Evolutionary conservation across 306 rosid genomes (phyloP), one percentile per base, ranked within the genome.

Genomic region (Echinosophora koreensis): DNA sequence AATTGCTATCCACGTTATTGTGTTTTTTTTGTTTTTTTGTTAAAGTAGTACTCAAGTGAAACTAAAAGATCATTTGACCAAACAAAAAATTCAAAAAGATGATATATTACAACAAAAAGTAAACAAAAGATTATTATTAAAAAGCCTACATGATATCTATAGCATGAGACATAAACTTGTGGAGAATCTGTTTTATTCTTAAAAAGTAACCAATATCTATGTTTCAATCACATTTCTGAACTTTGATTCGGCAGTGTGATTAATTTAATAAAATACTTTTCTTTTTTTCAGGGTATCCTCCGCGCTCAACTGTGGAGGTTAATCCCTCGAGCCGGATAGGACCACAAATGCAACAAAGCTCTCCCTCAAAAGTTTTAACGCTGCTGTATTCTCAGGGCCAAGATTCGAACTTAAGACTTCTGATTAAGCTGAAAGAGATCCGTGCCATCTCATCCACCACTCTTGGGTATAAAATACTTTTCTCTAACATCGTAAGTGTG

Each of bases 131-230:
- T n/a, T n/a, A n/a, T n/a, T n/a, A n/a, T n/a, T n/a, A n/a, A n/a
- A n/a, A n/a, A 70, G 55, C 49, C 77, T 47, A 22, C 63, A 77
- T 82, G 82, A 82, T 82, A 44, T 63, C 76, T 16, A 38, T 5
- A 9, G 30, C 15, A 5, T 3, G 79, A 64, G 79, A 83, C 86
- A 83, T 41, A 39, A 73, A 73, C 81, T 79, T 34, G 84, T 87
- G 91, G 93, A 79, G 87, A 82, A 84, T 87, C 83, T 77, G 60
- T 73, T 77, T 83, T 83, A 77, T 68, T 83, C 67, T 50, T 62
- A 18, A 30, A 66, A 71, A 28, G 70, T 63, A 30, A 77, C 57
- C 17, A 27, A 35, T 41, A 35, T 41, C 69, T 76, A 32, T 61
- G 84, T 80, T 88, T 71, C 46, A 3, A 27, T 69, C 90, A 89